A percentile compares a stretch with the other conserved stretches of the same genome.
phyloP scores from a whole-genome alignment of 2,329 filamentous ascomycete genomes.

The Didymella arachidicola region DNA sequence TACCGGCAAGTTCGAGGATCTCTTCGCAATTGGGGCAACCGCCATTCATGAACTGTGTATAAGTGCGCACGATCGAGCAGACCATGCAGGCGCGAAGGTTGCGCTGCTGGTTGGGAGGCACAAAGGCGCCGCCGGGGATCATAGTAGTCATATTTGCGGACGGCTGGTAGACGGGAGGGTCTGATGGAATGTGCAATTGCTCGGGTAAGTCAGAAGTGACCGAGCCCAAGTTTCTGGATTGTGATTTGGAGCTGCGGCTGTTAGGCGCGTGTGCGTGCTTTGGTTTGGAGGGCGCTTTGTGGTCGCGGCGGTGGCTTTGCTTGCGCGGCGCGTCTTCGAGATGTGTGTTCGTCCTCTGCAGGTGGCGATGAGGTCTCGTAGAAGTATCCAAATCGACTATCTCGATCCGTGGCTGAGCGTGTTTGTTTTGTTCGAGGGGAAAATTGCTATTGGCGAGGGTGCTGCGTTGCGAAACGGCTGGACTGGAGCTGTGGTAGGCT shows the following conservation, averaged over 20 bases:
- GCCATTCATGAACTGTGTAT: slow-evolving; percentile 79
- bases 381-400: background rate
- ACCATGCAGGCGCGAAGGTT: slow-evolving; percentile 97
- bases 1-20: slow-evolving; percentile 82
- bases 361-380: background rate
- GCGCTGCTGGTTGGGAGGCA: slow-evolving; percentile 78
- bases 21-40: slow-evolving; percentile 98
- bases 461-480: slow-evolving; percentile 22
- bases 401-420: background rate
- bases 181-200: background rate
- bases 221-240: slow-evolving; percentile 1
- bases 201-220: background rate
- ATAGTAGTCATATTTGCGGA: slow-evolving; percentile 35
- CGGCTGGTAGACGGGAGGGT: slow-evolving; percentile 2
- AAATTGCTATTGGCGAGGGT: slow-evolving; percentile 19
- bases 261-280: background rate
- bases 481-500: slow-evolving; percentile 19
- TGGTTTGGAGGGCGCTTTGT: background rate
- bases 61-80: slow-evolving; percentile 91
- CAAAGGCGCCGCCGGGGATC: slow-evolving; percentile 64
- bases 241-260: background rate
- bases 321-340: background rate
- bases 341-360: background rate
- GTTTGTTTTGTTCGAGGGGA: slow-evolving; percentile 6
- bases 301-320: background rate